These are phyloP conservation scores for Chenopodium suecicum DNA, from an alignment of 148 eudicot genomes.

Conservation along the genomic window DNA sequence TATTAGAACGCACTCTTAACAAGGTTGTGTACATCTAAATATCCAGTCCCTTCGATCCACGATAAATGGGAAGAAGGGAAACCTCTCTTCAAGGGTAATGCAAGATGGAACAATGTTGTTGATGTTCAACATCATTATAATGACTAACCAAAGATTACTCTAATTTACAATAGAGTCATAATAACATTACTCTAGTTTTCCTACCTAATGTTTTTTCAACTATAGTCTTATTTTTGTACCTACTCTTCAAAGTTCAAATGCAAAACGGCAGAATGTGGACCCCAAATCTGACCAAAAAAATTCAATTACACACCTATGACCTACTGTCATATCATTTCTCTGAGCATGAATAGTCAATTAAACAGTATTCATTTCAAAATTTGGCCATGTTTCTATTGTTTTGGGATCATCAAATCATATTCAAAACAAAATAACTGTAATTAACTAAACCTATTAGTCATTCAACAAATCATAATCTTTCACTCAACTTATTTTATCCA, in stretches of 20 bases:
- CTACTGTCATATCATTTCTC: slow-evolving; percentile 1
- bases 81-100: no score
- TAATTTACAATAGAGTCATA: not conserved
- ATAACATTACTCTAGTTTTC: no score
- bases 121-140: not conserved
- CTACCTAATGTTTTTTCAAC: not conserved
- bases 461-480: not conserved
- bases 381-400: not conserved
- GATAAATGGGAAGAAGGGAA: no score
- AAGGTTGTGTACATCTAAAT: not conserved
- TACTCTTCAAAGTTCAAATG: not conserved
- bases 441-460: not conserved
- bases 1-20: no score
- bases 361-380: not conserved
- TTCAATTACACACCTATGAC: not conserved
- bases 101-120: not conserved
- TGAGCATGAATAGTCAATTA: not conserved
- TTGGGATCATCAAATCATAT: slow-evolving; percentile 1
- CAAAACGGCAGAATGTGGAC: not conserved
- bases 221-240: not conserved
- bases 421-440: no score
- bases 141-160: no score
- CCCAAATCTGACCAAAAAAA: not conserved
- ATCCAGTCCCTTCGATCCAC: no score
- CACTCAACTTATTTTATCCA: not conserved